Conservation (phyloP, 495 filamentous ascomycete species). For the Pyrenopolyporus hunteri region DNA sequence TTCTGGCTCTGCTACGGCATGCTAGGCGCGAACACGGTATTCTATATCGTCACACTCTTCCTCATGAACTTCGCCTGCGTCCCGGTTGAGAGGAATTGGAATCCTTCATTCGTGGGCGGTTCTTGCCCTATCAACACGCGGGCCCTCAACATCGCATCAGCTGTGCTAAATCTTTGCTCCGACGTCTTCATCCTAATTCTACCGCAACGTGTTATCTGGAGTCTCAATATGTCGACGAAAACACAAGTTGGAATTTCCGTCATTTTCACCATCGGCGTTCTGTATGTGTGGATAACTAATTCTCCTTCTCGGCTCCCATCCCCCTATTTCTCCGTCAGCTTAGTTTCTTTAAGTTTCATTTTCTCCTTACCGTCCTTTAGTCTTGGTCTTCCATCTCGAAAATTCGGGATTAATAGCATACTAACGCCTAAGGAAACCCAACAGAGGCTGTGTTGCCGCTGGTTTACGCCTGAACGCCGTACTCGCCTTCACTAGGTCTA, state of each 20-base stretch:
- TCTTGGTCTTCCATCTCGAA: background rate
- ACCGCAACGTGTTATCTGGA: constrained; percentile 45
- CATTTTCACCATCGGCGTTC: constrained; percentile 45
- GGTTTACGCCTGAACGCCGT: constrained; percentile 41
- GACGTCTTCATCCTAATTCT: constrained; percentile 47
- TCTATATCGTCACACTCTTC: constrained; percentile 52
- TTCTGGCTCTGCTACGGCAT: constrained; percentile 44
- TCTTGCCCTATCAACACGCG: constrained; percentile 30
- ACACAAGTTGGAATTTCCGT: constrained; percentile 42
- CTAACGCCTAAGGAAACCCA: background rate
- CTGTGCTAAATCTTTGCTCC: constrained; percentile 41
- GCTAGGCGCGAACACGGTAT: constrained; percentile 48
- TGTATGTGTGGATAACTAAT: constrained; percentile 38
- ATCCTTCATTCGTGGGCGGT: constrained; percentile 21
- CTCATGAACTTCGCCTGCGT: constrained; percentile 53
- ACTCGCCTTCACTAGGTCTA: constrained; percentile 32
- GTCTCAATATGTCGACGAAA: constrained; percentile 34
- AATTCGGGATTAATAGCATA: background rate
- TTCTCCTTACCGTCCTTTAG: constrained; percentile 8
- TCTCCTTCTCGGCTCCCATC: background rate
- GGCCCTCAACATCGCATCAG: constrained; percentile 33
- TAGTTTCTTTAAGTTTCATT: background rate
- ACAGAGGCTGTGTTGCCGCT: constrained; percentile 32
- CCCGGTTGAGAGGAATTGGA: constrained; percentile 39
- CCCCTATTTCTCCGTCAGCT: background rate